phyloP scores from a whole-genome alignment of 1,284 basidiomycete species.

The Tylopilus orsonianus region DNA sequence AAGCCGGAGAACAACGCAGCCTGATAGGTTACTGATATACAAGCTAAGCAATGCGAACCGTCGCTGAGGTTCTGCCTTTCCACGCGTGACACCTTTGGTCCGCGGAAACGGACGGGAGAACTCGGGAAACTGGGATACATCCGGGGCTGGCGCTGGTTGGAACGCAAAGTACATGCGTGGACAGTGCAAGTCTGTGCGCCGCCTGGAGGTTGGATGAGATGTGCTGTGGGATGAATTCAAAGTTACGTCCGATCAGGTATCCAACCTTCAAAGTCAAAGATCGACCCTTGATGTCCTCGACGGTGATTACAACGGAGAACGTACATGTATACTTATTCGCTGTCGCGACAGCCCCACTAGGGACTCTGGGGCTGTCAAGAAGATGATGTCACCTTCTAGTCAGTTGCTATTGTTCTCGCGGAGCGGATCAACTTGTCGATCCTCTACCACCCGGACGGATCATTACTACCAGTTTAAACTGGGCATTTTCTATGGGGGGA shows the following conservation, averaged over 20 bases:
- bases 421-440: slow-evolving; percentile 1
- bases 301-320: slow-evolving; percentile 10
- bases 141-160: too few species aligned
- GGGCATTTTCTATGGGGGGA: not conserved
- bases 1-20: too few species aligned
- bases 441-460: slow-evolving; percentile 16
- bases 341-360: not conserved
- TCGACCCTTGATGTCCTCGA: not conserved
- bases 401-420: slow-evolving; percentile 8
- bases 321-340: slow-evolving; percentile 4
- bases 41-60: too few species aligned
- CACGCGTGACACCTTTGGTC: too few species aligned
- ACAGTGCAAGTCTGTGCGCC: not conserved
- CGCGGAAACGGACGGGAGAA: not conserved
- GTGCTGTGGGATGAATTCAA: not conserved
- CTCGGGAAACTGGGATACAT: too few species aligned
- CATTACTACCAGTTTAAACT: slow-evolving; percentile 1
- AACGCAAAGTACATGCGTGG: not conserved
- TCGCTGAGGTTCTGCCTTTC: too few species aligned
- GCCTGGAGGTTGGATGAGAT: not conserved
- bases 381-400: slow-evolving; percentile 10
- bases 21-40: too few species aligned
- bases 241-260: not conserved
- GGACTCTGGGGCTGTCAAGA: not conserved
- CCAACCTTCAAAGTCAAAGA: not conserved